phyloP scores from a whole-genome alignment of 352 stramenopile species.

The Discostella stelligera region DNA sequence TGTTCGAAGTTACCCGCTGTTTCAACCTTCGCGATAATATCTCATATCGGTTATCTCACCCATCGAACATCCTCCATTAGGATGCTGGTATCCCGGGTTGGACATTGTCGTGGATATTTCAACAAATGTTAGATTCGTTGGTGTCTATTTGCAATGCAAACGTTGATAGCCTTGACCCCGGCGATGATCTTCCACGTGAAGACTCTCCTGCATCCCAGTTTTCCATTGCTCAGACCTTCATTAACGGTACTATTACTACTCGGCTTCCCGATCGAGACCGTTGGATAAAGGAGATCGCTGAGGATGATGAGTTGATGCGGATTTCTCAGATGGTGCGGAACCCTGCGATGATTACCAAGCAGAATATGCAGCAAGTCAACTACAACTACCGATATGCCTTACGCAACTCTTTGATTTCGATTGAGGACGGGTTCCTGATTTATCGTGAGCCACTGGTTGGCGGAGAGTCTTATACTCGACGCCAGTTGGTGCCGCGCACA shows the following conservation, averaged over 20 bases:
- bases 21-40: slow-evolving; percentile 7
- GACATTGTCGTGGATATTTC: slow-evolving; percentile 14
- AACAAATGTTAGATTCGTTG: not conserved
- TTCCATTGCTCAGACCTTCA: slow-evolving; percentile 9
- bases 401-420: not conserved
- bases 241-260: slow-evolving; percentile 22
- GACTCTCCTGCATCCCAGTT: not conserved
- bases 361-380: slow-evolving; percentile 5
- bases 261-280: slow-evolving; percentile 2
- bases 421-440: slow-evolving; percentile 5
- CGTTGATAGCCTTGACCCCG: no score
- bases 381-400: slow-evolving; percentile 2
- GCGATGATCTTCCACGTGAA: no score
- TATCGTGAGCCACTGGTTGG: not conserved
- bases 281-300: slow-evolving; percentile 8
- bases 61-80: not conserved
- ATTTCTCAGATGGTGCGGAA: slow-evolving; percentile 9
- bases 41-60: slow-evolving; percentile 14
- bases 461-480: not conserved
- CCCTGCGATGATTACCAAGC: slow-evolving; percentile 2
- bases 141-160: slow-evolving; percentile 3
- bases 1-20: slow-evolving; percentile 22
- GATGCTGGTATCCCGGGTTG: slow-evolving; percentile 8
- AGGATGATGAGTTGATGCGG: slow-evolving; percentile 9
- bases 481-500: slow-evolving; percentile 4